phyloP scores from a whole-genome alignment of 148 eudicot genomes.

The Rhododendron ovatum region DNA sequence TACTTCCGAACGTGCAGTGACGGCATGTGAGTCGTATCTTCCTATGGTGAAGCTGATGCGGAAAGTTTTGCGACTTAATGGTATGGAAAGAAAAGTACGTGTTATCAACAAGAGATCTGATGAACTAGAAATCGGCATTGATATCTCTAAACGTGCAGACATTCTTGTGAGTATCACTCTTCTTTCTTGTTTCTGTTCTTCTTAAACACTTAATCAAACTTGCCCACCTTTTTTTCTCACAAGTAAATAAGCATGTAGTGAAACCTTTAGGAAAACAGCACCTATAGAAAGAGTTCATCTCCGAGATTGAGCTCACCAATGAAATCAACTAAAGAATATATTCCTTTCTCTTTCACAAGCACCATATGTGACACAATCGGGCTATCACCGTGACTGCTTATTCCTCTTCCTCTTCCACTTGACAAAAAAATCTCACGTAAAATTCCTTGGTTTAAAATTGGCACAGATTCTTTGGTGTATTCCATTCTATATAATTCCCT shows the following conservation, averaged over 20 bases:
- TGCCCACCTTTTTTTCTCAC: neutral
- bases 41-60: constrained; percentile 88
- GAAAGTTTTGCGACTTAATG: constrained; percentile 63
- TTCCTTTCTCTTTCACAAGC: neutral
- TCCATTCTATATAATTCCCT: neutral
- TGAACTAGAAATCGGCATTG: constrained; percentile 65
- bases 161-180: constrained; percentile 53
- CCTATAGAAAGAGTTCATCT: neutral
- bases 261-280: neutral
- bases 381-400: neutral
- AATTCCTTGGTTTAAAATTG: neutral
- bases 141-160: constrained; percentile 70
- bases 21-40: constrained; percentile 91
- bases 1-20: constrained; percentile 44
- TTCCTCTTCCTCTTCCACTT: neutral
- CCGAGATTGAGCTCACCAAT: neutral
- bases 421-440: neutral
- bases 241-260: neutral
- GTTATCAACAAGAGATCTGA: constrained; percentile 85
- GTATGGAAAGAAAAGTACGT: constrained; percentile 53
- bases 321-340: neutral
- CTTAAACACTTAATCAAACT: neutral
- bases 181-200: neutral
- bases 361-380: neutral
- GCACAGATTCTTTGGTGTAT: neutral